Conservation (phyloP, 371 early-diverging fungal genomes). For the Apophysomyces elegans region DNA sequence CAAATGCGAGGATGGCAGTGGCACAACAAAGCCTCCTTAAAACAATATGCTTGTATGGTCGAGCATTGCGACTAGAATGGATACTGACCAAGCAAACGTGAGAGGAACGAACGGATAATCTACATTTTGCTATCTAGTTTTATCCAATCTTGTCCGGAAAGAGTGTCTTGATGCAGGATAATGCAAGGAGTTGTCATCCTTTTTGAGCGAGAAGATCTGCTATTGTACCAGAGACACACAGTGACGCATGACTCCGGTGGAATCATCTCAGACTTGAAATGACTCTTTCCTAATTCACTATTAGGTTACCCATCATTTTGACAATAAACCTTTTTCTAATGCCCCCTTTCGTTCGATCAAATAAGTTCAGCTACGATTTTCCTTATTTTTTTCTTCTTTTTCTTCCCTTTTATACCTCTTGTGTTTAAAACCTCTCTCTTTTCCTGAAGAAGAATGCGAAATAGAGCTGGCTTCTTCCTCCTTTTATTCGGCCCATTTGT, state of each 20-base stretch:
- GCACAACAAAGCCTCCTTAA: too few relatives aligned
- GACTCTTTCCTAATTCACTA: background rate
- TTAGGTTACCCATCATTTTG: background rate
- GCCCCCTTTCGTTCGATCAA: background rate
- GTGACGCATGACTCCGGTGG: background rate
- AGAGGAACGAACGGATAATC: too few relatives aligned
- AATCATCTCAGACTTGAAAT: background rate
- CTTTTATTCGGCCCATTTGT: background rate
- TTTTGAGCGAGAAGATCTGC: background rate
- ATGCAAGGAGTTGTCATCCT: background rate
- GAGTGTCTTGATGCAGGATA: background rate
- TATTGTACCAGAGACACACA: too few relatives aligned
- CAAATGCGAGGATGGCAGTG: too few relatives aligned
- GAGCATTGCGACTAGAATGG: too few relatives aligned
- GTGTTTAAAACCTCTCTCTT: background rate
- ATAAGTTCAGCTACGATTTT: background rate
- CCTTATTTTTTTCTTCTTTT: background rate
- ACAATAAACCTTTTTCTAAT: background rate
- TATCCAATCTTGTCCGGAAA: too few relatives aligned
- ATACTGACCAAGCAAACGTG: too few relatives aligned
- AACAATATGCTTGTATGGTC: too few relatives aligned
- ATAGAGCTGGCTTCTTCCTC: background rate
- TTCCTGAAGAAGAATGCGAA: background rate
- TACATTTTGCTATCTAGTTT: too few relatives aligned
- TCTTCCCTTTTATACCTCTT: background rate